phyloP scores from a whole-genome alignment of 2,329 filamentous ascomycete genomes.

The Fusarium proliferatum region DNA sequence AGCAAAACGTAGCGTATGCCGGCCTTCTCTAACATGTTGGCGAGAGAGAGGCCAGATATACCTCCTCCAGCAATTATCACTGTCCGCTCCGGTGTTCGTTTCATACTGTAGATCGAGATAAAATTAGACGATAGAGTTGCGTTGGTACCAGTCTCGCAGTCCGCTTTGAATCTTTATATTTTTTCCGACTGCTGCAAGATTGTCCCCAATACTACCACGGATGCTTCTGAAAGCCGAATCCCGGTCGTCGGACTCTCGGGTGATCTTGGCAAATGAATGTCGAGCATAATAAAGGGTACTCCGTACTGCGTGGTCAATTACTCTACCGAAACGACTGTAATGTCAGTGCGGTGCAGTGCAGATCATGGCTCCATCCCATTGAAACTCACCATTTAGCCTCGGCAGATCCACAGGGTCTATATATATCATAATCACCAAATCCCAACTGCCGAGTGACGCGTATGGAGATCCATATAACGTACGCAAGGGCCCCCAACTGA shows the following conservation, averaged over 20 bases:
- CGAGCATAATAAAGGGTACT: neutral
- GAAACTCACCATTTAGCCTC: neutral
- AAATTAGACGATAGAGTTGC: too few species aligned
- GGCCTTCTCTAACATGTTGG: conserved; percentile 18
- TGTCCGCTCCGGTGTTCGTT: neutral
- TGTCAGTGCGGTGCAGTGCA: neutral
- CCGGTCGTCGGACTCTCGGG: neutral
- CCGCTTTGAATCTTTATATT: too few species aligned
- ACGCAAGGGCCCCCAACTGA: neutral
- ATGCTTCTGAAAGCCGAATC: neutral
- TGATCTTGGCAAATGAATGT: neutral
- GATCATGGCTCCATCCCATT: neutral
- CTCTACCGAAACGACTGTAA: neutral
- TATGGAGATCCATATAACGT: neutral
- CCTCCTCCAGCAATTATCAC: conserved; percentile 24
- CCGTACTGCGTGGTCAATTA: neutral
- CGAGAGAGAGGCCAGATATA: conserved; percentile 18
- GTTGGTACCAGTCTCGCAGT: too few species aligned
- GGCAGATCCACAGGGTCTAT: neutral
- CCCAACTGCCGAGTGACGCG: too few species aligned
- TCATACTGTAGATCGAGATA: neutral
- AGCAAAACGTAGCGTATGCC: conserved; percentile 61
- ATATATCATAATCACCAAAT: too few species aligned
- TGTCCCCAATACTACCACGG: neutral
- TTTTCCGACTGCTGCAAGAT: too few species aligned